Evolutionary conservation across 352 stramenopile species (phyloP), one percentile per base, ranked within the genome.

Genomic region (Pelagophyceae sp.): DNA sequence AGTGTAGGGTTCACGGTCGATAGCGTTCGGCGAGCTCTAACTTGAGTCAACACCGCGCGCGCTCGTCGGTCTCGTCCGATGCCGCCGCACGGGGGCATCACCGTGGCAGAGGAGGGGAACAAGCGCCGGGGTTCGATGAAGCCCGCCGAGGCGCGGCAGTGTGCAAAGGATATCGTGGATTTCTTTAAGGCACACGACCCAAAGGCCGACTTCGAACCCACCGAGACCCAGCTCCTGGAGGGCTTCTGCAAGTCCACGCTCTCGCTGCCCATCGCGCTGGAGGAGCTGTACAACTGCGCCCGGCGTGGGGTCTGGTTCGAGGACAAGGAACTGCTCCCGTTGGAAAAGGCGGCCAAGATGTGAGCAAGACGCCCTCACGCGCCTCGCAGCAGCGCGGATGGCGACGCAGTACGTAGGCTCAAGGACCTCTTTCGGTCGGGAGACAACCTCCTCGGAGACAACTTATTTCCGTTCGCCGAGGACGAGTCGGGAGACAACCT

Each of bases 401-500:
- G n/a, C n/a, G n/a, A n/a, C n/a, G n/a, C n/a, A n/a, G n/a, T n/a
- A n/a, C n/a, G n/a, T n/a, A n/a, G n/a, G n/a, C n/a, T n/a, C n/a
- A n/a, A n/a, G n/a, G n/a, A n/a, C n/a, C 45, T 54, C 45, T 54
- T 23, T 11, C 45, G 45, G 45, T 11, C 45, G 45, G 45, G 45
- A 54, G 1, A n/a, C 15, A 37, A 74, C 2, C 31, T 58, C 33
- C 17, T 38, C 38, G 50, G 17, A 2, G 11, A 2, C 2, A 89
- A 88, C 65, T 23, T 54, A 23, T 77, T 92, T 33, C 88, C 89
- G 3, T 92, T 94, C 58, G 89, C 89, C 0, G 77, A 80, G 11
- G 90, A 94, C 69, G n/a, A n/a, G n/a, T n/a, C n/a, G n/a, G 80
- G 86, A 40, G 88, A 93, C 38, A 87, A 85, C n/a, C 83, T 81